Conservation (phyloP, 345 rosid species). For the Stellera chamaejasme region DNA sequence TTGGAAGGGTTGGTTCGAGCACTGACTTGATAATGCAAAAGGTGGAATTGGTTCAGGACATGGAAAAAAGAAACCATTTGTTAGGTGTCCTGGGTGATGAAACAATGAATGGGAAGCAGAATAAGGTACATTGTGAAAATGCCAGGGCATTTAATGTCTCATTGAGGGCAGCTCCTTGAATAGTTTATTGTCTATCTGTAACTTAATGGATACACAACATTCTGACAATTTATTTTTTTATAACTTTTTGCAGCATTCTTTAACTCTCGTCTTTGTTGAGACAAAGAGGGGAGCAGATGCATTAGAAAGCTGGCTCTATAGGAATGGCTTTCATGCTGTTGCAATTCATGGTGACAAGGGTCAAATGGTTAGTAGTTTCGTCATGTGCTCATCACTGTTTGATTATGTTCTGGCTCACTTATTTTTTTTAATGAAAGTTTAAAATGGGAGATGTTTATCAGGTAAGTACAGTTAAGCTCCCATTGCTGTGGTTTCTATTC, state of each 20-base stretch:
- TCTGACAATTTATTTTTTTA: not conserved
- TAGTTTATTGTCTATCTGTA: too few relatives aligned
- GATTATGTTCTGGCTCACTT: not conserved
- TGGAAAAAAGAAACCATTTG: conserved; percentile 31
- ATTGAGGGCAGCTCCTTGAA: too few relatives aligned
- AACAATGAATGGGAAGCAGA: conserved; percentile 8
- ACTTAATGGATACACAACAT: not conserved
- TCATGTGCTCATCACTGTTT: not conserved
- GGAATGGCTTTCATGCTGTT: conserved; percentile 31
- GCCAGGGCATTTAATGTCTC: too few relatives aligned
- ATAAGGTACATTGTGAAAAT: conserved; percentile 20
- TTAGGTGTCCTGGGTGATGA: conserved; percentile 25
- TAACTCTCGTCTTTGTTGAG: conserved; percentile 50
- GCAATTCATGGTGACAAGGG: conserved; percentile 54
- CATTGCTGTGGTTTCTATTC: too few relatives aligned
- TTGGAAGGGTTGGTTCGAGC: conserved; percentile 47
- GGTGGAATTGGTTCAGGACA: conserved; percentile 37
- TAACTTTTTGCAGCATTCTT: conserved; percentile 21
- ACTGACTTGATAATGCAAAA: conserved; percentile 39
- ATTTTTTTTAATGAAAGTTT: too few relatives aligned
- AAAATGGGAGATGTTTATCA: too few relatives aligned
- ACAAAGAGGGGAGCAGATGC: conserved; percentile 54
- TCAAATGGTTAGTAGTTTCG: conserved; percentile 25
- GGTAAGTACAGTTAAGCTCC: too few relatives aligned
- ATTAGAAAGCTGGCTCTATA: conserved; percentile 30